Evolutionary conservation across 2,329 filamentous ascomycete species (phyloP).

Genomic region (Cladosporium sphaerospermum): DNA sequence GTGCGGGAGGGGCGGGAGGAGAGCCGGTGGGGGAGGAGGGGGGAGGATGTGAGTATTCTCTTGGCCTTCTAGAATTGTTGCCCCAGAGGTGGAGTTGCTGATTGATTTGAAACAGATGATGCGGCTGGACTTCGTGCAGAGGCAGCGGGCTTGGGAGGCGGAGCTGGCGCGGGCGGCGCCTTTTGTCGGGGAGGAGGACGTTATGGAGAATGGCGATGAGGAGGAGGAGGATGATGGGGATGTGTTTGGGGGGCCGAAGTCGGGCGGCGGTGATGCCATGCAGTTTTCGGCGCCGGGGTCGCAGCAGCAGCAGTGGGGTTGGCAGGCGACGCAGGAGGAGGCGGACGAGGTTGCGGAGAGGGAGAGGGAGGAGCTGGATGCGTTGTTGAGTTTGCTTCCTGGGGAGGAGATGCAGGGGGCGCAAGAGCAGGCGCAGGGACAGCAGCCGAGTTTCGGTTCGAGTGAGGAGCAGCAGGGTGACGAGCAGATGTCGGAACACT

Average conservation of each 20-base stretch:
- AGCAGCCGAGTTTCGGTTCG: constrained; percentile 5
- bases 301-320: not conserved
- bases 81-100: not conserved
- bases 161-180: constrained; percentile 38
- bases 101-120: constrained; percentile 34
- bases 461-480: constrained; percentile 26
- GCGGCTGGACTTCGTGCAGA: constrained; percentile 40
- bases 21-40: constrained; percentile 38
- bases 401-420: constrained; percentile 3
- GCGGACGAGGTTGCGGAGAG: constrained; percentile 36
- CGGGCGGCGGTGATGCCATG: constrained; percentile 12
- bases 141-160: constrained; percentile 40
- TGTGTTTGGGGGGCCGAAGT: constrained; percentile 13
- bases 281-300: constrained; percentile 11
- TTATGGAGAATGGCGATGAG: constrained; percentile 23
- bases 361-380: constrained; percentile 41
- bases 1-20: constrained; percentile 42
- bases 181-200: constrained; percentile 27
- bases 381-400: constrained; percentile 40
- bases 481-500: constrained; percentile 18
- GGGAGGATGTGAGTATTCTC: constrained; percentile 38
- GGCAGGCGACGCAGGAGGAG: constrained; percentile 26
- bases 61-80: no score
- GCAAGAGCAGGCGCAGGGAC: constrained; percentile 9
- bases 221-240: constrained; percentile 18